Evolutionary conservation across 192 early-diverging fungal species (phyloP), one percentile per base, ranked within the genome.

Genomic region (Coemansia umbellata): DNA sequence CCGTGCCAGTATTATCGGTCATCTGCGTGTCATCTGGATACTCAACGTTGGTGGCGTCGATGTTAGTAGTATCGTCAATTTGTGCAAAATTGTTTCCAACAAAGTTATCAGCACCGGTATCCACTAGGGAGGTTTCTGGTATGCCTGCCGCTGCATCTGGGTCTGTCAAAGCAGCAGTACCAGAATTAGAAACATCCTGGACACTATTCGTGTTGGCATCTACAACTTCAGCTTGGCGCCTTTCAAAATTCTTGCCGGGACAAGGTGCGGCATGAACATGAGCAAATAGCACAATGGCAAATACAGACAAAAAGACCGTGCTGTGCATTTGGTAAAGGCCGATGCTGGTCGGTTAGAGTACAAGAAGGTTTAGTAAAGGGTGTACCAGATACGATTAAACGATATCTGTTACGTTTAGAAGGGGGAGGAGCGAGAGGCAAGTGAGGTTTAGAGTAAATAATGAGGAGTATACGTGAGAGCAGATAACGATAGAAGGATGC

Each of bases 1-100:
- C 70, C 0, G 70, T 74, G 13, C 70, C 70, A 3, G 70, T 56
- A 39, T 74, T 74, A 9, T 52, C 70, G 3, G 63, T 63, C 49
- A 74, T 54, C 48, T 74, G 49, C 10, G 70, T 42, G 21, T 66
- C 60, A 32, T 47, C 63, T 8, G 70, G 63, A 21, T 74, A 62
- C 1, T 62, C 63, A 15, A 66, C 50, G 31, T 55, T 61, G 19
- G 54, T 54, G 43, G 58, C 22, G 30, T 32, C 37, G 27, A 62
- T 41, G 31, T 66, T 74, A 8, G 58, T 36, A 44, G 63, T 66
- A 37, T 66, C 55, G 26, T 74, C 70, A 27, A 74, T 59, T 13
- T 66, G 53, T 3, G 63, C 47, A n/a, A 66, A 14, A 23, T 55
- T 55, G 50, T 74, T 74, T 13, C 71, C 71, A 9, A 57, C 71